phyloP scores from a whole-genome alignment of 169 alveolate species.

The Theileria orientalis region DNA sequence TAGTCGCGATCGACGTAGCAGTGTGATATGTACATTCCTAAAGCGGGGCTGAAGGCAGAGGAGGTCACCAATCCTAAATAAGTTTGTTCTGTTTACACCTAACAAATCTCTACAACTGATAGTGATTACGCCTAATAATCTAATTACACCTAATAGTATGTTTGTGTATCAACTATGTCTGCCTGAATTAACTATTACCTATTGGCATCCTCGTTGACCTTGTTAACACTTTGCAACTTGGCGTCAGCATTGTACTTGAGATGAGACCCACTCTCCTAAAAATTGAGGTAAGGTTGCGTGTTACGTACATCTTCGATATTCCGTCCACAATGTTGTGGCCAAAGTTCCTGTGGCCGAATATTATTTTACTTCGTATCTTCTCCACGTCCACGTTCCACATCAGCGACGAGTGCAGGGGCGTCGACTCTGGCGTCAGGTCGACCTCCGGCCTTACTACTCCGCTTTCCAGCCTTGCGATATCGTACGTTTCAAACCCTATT shows the following conservation, averaged over 20 bases:
- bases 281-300: background rate
- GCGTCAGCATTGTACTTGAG: conserved; percentile 16
- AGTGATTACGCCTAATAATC: too few species aligned
- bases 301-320: conserved; percentile 50
- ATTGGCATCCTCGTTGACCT: conserved; percentile 48
- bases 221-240: conserved; percentile 18
- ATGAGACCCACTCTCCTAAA: conserved; percentile 58
- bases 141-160: too few species aligned
- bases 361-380: conserved; percentile 52
- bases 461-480: conserved; percentile 73
- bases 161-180: background rate
- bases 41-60: conserved; percentile 51
- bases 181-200: background rate
- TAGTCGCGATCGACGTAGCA: conserved; percentile 51
- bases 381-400: conserved; percentile 72
- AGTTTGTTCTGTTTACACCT: too few species aligned
- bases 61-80: conserved; percentile 57
- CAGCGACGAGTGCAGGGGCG: conserved; percentile 71
- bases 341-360: conserved; percentile 67
- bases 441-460: conserved; percentile 68
- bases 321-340: conserved; percentile 37
- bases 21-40: conserved; percentile 56
- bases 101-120: too few species aligned
- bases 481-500: conserved; percentile 71
- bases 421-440: conserved; percentile 68